These are phyloP conservation scores for Scheffersomyces illinoinensis DNA, from an alignment of 1,139 yeast species.

Conservation along the genomic window DNA sequence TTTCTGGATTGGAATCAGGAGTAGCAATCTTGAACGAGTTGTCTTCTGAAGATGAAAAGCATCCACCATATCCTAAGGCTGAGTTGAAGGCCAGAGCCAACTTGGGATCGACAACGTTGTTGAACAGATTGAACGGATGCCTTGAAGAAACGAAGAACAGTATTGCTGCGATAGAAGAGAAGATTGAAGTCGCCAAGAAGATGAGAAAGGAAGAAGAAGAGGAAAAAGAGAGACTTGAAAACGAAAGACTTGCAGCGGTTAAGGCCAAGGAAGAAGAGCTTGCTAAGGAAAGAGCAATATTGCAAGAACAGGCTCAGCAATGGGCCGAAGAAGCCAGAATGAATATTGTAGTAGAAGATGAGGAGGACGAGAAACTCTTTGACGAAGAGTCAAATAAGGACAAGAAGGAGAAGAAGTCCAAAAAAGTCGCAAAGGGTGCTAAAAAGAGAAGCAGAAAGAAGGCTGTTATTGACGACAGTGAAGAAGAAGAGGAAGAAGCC, in stretches of 20 bases:
- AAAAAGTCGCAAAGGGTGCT: constrained; percentile 13
- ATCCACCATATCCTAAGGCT: constrained; percentile 73
- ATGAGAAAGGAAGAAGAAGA: constrained; percentile 60
- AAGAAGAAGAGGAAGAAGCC: constrained; percentile 17
- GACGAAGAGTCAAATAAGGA: constrained; percentile 25
- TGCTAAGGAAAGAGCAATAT: constrained; percentile 65
- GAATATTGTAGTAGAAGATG: constrained; percentile 34
- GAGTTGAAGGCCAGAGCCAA: constrained; percentile 84
- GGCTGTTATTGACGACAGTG: constrained; percentile 22
- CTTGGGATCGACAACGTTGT: constrained; percentile 77
- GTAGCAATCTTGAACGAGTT: constrained; percentile 60
- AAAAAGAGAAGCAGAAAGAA: constrained; percentile 20
- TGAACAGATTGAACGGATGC: constrained; percentile 68
- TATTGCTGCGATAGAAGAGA: constrained; percentile 58
- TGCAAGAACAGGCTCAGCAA: constrained; percentile 81
- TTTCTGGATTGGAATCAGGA: constrained; percentile 62
- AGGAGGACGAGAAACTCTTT: constrained; percentile 30
- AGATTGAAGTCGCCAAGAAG: constrained; percentile 72
- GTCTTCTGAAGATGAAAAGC: constrained; percentile 50
- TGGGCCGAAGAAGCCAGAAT: constrained; percentile 66
- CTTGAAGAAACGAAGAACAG: constrained; percentile 72
- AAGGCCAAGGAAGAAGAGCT: constrained; percentile 51
- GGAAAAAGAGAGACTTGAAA: constrained; percentile 36
- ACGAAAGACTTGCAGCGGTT: constrained; percentile 41
- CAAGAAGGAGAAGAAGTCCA: constrained; percentile 18